phyloP scores from a whole-genome alignment of 129 eudicot species.

The Escallonia rubra region DNA sequence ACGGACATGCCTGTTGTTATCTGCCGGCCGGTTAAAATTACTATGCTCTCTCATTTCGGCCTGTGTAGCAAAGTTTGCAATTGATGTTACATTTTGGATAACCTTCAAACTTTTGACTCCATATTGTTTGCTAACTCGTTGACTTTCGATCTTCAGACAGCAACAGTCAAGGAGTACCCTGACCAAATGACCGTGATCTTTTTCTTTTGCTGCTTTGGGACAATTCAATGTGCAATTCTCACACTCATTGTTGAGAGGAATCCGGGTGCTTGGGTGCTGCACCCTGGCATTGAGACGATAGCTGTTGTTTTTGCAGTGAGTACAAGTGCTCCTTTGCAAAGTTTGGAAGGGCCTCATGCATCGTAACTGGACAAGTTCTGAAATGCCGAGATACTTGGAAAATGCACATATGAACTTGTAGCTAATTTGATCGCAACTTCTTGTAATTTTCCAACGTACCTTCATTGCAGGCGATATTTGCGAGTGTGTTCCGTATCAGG shows the following conservation, averaged over 20 bases:
- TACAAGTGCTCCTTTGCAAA: background rate
- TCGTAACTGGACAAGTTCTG: no score
- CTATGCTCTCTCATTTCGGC: no score
- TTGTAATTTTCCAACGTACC: background rate
- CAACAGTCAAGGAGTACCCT: slow-evolving; percentile 47
- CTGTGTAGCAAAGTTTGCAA: no score
- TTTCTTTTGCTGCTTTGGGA: slow-evolving; percentile 51
- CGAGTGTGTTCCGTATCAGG: slow-evolving; percentile 32
- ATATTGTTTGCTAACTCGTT: background rate
- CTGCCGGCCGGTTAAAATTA: no score
- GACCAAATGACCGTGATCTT: slow-evolving; percentile 47
- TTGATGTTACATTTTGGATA: no score
- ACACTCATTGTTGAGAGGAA: slow-evolving; percentile 30
- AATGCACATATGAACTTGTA: no score
- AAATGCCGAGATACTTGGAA: no score
- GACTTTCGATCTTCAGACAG: slow-evolving; percentile 22
- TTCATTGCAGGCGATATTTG: slow-evolving; percentile 33
- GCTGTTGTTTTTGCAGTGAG: slow-evolving; percentile 51
- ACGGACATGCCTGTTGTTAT: no score
- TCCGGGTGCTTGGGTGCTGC: slow-evolving; percentile 32
- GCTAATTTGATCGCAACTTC: no score
- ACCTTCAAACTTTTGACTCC: no score
- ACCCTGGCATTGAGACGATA: slow-evolving; percentile 29
- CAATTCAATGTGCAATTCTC: slow-evolving; percentile 33
- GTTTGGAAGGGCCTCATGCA: background rate